phyloP scores from a whole-genome alignment of 768 basidiomycete genomes.

The Hemileccinum impolitum region DNA sequence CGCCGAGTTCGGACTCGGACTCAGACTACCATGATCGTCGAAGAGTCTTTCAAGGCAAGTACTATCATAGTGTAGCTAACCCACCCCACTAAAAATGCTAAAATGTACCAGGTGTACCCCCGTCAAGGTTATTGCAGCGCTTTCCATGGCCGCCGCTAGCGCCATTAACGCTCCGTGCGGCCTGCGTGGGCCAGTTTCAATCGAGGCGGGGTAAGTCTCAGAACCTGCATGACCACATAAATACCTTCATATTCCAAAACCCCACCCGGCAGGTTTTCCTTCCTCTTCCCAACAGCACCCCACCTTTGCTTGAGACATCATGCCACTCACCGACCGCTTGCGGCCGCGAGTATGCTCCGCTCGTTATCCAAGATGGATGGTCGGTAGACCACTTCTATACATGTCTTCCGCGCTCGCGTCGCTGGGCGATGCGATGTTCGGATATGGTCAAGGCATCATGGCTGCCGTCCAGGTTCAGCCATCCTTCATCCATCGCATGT shows the following conservation, averaged over 20 bases:
- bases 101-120: too few relatives aligned
- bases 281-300: background rate
- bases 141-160: too few relatives aligned
- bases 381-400: conserved; percentile 46
- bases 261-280: background rate
- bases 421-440: conserved; percentile 56
- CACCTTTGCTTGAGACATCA: conserved; percentile 15
- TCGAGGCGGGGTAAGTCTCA: conserved; percentile 17
- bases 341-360: conserved; percentile 39
- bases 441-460: conserved; percentile 52
- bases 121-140: too few relatives aligned
- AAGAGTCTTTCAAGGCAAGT: too few relatives aligned
- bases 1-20: too few relatives aligned
- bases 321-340: conserved; percentile 28
- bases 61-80: too few relatives aligned
- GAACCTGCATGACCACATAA: conserved; percentile 16
- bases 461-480: conserved; percentile 52
- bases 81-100: too few relatives aligned
- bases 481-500: conserved; percentile 48
- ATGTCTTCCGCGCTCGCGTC: conserved; percentile 52
- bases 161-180: background rate
- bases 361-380: conserved; percentile 53
- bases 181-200: conserved; percentile 17
- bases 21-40: too few relatives aligned
- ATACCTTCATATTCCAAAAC: conserved; percentile 10